These are phyloP conservation scores for Zasmidium citrigriseum DNA, from an alignment of 2,329 filamentous ascomycete species.

Conservation along the genomic window DNA sequence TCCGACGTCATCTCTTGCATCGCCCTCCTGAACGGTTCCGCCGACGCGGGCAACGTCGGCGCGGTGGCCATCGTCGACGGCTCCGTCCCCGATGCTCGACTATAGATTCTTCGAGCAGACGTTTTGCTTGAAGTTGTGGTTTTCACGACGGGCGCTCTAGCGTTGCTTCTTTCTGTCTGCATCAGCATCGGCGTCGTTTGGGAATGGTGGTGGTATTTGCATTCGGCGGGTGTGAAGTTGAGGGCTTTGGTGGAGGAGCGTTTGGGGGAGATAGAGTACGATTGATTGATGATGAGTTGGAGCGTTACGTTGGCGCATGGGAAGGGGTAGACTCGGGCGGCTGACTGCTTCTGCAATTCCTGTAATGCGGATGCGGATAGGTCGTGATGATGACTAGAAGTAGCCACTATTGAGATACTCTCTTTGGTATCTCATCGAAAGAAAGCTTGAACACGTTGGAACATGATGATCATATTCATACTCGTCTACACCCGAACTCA, in stretches of 20 bases:
- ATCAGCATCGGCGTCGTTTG: conserved; percentile 11
- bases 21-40: conserved; percentile 35
- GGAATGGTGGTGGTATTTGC: neutral
- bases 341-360: neutral
- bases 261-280: neutral
- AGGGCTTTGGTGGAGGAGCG: neutral
- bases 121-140: neutral
- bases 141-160: neutral
- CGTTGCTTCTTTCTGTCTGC: neutral
- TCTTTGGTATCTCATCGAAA: neutral
- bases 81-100: conserved; percentile 23
- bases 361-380: neutral
- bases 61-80: conserved; percentile 34
- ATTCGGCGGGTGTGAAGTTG: too few species aligned
- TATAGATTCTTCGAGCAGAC: conserved; percentile 2
- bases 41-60: conserved; percentile 32
- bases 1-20: conserved; percentile 70
- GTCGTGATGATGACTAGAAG: neutral
- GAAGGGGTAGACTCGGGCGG: neutral
- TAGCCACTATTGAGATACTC: neutral
- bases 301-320: too few species aligned
- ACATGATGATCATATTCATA: too few species aligned
- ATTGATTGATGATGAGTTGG: neutral
- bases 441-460: too few species aligned
- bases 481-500: too few species aligned